These are phyloP conservation scores for Leccinellum rugosiceps DNA, from an alignment of 768 basidiomycete genomes.

Conservation along the genomic window DNA sequence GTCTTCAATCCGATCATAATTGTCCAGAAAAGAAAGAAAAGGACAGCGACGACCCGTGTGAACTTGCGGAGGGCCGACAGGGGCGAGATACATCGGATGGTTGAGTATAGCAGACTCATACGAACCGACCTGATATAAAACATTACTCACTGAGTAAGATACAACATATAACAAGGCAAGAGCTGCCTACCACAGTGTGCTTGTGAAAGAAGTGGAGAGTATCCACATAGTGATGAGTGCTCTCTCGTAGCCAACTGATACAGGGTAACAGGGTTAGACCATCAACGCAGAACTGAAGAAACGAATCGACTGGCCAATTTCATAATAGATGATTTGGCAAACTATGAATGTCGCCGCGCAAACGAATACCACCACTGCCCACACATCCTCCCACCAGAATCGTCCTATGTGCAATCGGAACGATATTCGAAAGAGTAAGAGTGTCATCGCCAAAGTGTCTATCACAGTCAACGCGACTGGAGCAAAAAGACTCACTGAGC, in stretches of 20 bases:
- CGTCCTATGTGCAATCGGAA: constrained; percentile 13
- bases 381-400: constrained; percentile 27
- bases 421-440: constrained; percentile 14
- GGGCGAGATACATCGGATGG: background rate
- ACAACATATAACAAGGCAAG: background rate
- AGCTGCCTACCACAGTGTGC: background rate
- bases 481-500: background rate
- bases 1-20: background rate
- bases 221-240: background rate
- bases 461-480: constrained; percentile 6
- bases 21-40: constrained; percentile 1
- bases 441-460: constrained; percentile 3
- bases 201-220: background rate
- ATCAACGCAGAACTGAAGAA: background rate
- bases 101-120: background rate
- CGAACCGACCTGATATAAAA: background rate
- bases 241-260: background rate
- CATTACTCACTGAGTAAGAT: background rate
- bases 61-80: background rate
- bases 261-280: background rate
- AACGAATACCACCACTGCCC: constrained; percentile 10
- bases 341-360: background rate
- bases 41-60: background rate
- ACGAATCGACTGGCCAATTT: background rate
- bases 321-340: background rate